phyloP scores from a whole-genome alignment of 371 early-diverging fungal genomes.

The Lichtheimia hyalospora region DNA sequence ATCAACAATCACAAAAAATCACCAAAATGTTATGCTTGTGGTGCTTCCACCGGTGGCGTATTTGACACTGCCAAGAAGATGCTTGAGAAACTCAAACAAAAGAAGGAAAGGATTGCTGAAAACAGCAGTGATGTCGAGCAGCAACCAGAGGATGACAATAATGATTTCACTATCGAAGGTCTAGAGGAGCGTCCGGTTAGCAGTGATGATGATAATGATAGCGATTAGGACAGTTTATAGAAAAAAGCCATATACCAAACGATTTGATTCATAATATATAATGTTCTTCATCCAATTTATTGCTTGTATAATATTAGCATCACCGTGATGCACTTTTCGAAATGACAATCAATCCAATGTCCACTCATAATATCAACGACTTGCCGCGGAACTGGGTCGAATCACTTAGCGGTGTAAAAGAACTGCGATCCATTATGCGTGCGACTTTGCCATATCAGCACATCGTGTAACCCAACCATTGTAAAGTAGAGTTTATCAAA shows the following conservation, averaged over 20 bases:
- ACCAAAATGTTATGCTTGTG: conserved; percentile 92
- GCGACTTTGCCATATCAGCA: too few relatives aligned
- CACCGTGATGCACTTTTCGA: too few relatives aligned
- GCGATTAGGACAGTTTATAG: conserved; percentile 9
- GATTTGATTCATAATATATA: too few relatives aligned
- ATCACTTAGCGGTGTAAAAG: too few relatives aligned
- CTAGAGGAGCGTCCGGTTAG: conserved; percentile 20
- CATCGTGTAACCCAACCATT: too few relatives aligned
- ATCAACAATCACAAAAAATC: conserved; percentile 75
- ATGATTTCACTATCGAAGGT: conserved; percentile 35
- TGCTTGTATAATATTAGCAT: too few relatives aligned
- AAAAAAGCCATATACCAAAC: neutral
- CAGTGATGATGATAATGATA: conserved; percentile 12
- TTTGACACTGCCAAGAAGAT: conserved; percentile 86
- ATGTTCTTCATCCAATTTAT: too few relatives aligned
- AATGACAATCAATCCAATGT: too few relatives aligned
- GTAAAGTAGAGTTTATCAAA: too few relatives aligned
- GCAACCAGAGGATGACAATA: conserved; percentile 30
- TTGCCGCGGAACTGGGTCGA: too few relatives aligned
- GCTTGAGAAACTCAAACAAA: conserved; percentile 62
- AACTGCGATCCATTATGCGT: too few relatives aligned
- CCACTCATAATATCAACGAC: too few relatives aligned
- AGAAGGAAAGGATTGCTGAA: conserved; percentile 28
- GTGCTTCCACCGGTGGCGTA: conserved; percentile 79
- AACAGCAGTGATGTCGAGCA: conserved; percentile 25